Conservation (phyloP, 257 asterid species). For the Capsicum pubescens region DNA sequence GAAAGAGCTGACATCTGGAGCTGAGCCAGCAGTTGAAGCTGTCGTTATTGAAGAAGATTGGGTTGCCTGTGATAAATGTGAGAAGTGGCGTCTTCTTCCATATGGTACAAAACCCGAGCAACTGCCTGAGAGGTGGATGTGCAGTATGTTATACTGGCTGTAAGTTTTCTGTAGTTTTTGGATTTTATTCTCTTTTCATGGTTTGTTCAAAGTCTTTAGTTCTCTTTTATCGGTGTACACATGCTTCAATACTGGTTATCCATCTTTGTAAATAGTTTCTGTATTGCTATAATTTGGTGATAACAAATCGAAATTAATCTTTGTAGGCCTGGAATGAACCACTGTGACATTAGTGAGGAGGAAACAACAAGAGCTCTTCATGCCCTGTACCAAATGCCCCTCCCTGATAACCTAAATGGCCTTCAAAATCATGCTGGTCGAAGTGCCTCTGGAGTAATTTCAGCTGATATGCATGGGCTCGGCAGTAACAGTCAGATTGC, state of each 20-base stretch:
- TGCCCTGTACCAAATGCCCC: slow-evolving; percentile 51
- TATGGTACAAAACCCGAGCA: slow-evolving; percentile 56
- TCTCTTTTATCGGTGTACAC: not conserved
- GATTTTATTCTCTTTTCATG: not conserved
- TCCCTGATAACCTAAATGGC: slow-evolving; percentile 52
- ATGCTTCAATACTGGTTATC: not conserved
- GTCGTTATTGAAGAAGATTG: slow-evolving; percentile 64
- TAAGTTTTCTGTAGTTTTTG: slow-evolving; percentile 51
- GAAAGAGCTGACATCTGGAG: slow-evolving; percentile 43
- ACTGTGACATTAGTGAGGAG: slow-evolving; percentile 71
- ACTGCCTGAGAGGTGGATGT: slow-evolving; percentile 77
- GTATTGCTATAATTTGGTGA: slow-evolving; percentile 20
- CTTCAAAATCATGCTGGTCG: slow-evolving; percentile 49
- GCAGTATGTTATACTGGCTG: slow-evolving; percentile 96
- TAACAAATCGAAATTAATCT: slow-evolving; percentile 28
- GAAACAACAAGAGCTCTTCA: slow-evolving; percentile 71
- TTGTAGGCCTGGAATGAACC: slow-evolving; percentile 90
- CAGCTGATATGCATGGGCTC: slow-evolving; percentile 44
- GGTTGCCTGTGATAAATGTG: slow-evolving; percentile 82
- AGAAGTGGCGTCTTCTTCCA: slow-evolving; percentile 86
- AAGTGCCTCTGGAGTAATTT: slow-evolving; percentile 45
- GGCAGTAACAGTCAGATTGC: slow-evolving; percentile 40
- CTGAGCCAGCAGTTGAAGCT: slow-evolving; percentile 50
- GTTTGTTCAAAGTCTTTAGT: not conserved
- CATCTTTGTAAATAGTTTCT: not conserved